These are phyloP conservation scores for Verticillium tricorpus DNA, from an alignment of 2,329 filamentous ascomycete species.

Conservation along the genomic window DNA sequence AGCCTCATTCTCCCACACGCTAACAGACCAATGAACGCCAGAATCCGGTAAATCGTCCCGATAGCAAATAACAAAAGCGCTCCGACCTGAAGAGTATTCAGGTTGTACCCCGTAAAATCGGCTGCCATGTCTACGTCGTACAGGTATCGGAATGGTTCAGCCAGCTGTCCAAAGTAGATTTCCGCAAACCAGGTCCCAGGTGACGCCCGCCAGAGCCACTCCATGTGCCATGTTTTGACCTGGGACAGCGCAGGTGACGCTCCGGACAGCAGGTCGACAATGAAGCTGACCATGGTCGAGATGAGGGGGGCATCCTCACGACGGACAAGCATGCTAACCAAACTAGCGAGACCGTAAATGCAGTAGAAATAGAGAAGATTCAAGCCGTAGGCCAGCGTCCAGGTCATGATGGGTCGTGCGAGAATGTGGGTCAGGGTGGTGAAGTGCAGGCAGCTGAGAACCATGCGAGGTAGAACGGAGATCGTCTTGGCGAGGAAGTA, in stretches of 20 bases:
- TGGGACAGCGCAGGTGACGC: conserved; percentile 44
- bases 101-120: conserved; percentile 35
- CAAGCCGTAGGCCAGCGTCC: conserved; percentile 39
- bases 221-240: conserved; percentile 46
- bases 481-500: conserved; percentile 54
- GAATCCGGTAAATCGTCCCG: conserved; percentile 37
- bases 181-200: conserved; percentile 54
- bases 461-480: conserved; percentile 45
- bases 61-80: conserved; percentile 33
- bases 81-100: conserved; percentile 36
- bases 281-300: conserved; percentile 48
- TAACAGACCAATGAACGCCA: conserved; percentile 38
- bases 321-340: conserved; percentile 48
- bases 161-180: conserved; percentile 48
- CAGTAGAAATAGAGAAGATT: conserved; percentile 55
- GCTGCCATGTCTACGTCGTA: conserved; percentile 45
- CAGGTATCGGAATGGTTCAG: conserved; percentile 43
- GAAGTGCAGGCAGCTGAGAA: conserved; percentile 49
- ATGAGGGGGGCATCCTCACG: conserved; percentile 53
- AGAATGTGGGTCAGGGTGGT: conserved; percentile 45
- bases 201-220: conserved; percentile 50
- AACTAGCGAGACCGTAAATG: conserved; percentile 51
- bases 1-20: conserved; percentile 25
- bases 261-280: conserved; percentile 50
- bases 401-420: conserved; percentile 44